A percentile compares a stretch with the other conserved stretches of the same genome.
phyloP scores from a whole-genome alignment of 2,329 filamentous ascomycete genomes.

The Fusarium armeniacum region DNA sequence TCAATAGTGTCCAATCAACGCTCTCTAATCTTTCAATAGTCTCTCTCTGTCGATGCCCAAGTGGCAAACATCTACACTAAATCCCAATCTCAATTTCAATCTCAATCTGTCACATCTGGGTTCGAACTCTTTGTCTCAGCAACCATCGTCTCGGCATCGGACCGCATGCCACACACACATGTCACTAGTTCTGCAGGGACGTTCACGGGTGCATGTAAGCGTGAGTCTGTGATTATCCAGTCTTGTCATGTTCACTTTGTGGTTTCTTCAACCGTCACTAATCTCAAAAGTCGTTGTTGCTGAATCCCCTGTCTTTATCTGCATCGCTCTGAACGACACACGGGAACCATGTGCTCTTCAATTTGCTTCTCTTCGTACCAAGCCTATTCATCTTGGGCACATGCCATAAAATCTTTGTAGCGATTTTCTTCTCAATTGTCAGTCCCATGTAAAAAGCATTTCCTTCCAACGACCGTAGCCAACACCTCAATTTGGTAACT shows the following conservation, averaged over 20 bases:
- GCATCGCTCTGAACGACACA: slow-evolving; percentile 3
- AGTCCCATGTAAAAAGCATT: slow-evolving; percentile 29
- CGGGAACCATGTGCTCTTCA: not conserved
- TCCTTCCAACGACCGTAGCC: slow-evolving; percentile 22
- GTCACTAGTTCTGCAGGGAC: slow-evolving; percentile 8
- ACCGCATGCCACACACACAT: not conserved
- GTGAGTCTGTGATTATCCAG: not conserved
- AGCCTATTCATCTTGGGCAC: slow-evolving; percentile 22
- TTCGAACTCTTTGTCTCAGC: slow-evolving; percentile 7
- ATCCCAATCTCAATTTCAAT: not conserved
- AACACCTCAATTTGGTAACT: slow-evolving; percentile 31
- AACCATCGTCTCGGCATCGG: not conserved
- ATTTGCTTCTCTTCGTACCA: slow-evolving; percentile 29
- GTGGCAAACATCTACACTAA: slow-evolving; percentile 26
- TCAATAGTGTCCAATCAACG: slow-evolving; percentile 12
- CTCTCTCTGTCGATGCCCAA: slow-evolving; percentile 30
- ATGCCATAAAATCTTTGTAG: slow-evolving; percentile 31
- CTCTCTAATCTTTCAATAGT: slow-evolving; percentile 39
- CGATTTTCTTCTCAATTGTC: slow-evolving; percentile 29
- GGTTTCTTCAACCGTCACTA: slow-evolving; percentile 19
- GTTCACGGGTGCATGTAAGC: not conserved
- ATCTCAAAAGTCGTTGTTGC: slow-evolving; percentile 10
- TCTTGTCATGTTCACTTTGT: slow-evolving; percentile 14
- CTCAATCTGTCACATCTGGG: slow-evolving; percentile 6
- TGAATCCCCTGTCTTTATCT: not conserved